Evolutionary conservation across 2,329 filamentous ascomycete species (phyloP), one percentile per base, ranked within the genome.

Genomic region (Cytospora piceae): DNA sequence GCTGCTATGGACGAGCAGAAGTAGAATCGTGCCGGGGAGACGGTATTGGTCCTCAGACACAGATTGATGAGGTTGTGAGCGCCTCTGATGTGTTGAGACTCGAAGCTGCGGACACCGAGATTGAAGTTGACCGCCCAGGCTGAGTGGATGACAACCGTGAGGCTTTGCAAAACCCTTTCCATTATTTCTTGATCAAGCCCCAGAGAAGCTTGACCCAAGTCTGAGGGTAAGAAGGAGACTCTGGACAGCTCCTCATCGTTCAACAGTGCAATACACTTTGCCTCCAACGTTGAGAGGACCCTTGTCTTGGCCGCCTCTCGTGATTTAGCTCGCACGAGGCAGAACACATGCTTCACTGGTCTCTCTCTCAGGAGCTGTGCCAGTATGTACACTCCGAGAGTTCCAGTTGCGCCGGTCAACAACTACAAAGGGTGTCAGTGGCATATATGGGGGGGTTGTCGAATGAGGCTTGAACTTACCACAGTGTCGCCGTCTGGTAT

Each of bases 371-470:
- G 83, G 1, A 90, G 78, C 17, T 88, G 82, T 0, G 84, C 81
- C 2, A 87, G 78, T 0, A 87, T 76, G 60, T 88, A 85, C 0
- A 85, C 82, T 4, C 87, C 87, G 0, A 90, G 77, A 5, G 84
- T 85, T 1, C 87, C 87, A 0, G 87, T 90, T 0, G 82, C 82
- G 11, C 87, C 87, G 1, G 87, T 89, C 11, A 90, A 74, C 15
- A 88, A 69, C 74, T 78, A 53, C 31, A 34, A 37, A 5, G 14
- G 20, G 17, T 9, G 17, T 64, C 20, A 58, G 57, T 57, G 39
- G n/a, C 15, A 15, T 15, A 9, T 17, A 39, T 6, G 24, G 29
- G 11, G 4, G 4, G 15, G 12, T 4, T n/a, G 34, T 37, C 4
- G 9, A 5, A 14, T 12, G 46, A 9, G 2, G 9, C 20, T 8